Evolutionary conservation across 2,329 filamentous ascomycete species (phyloP).

Genomic region (Fusarium setosum): DNA sequence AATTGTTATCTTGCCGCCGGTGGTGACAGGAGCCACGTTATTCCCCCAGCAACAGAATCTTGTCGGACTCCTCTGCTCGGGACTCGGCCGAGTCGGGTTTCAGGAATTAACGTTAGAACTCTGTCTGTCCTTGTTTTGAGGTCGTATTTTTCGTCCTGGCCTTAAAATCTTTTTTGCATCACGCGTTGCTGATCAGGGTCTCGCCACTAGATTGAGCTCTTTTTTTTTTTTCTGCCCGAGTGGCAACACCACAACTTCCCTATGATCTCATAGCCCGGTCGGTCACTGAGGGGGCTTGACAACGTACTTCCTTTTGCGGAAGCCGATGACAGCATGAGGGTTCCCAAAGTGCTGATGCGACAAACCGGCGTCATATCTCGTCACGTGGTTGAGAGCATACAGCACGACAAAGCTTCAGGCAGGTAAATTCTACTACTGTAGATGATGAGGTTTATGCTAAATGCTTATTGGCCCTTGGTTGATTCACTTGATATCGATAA

Average conservation of each 20-base stretch:
- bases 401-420: no score
- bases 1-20: slow-evolving; percentile 15
- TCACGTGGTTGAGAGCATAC: no score
- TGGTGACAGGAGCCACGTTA: no score
- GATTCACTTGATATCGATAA: no score
- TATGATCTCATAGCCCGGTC: slow-evolving; percentile 13
- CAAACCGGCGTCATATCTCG: no score
- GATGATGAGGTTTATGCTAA: no score
- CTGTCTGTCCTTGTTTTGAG: not conserved
- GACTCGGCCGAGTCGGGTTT: slow-evolving; percentile 15
- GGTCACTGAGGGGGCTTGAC: not conserved
- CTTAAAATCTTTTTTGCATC: slow-evolving; percentile 1
- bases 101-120: slow-evolving; percentile 4
- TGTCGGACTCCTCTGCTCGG: slow-evolving; percentile 4
- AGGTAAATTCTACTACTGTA: no score
- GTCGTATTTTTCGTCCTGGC: not conserved
- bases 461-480: no score
- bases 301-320: not conserved
- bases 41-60: slow-evolving; percentile 9
- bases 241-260: slow-evolving; percentile 7
- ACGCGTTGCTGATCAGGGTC: slow-evolving; percentile 16
- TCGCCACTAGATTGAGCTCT: slow-evolving; percentile 14
- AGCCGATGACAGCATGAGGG: no score
- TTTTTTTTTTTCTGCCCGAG: not conserved
- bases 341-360: no score